These are phyloP conservation scores for Picochlorum costavermella DNA, from an alignment of 139 green algal genomes.

Conservation along the genomic window DNA sequence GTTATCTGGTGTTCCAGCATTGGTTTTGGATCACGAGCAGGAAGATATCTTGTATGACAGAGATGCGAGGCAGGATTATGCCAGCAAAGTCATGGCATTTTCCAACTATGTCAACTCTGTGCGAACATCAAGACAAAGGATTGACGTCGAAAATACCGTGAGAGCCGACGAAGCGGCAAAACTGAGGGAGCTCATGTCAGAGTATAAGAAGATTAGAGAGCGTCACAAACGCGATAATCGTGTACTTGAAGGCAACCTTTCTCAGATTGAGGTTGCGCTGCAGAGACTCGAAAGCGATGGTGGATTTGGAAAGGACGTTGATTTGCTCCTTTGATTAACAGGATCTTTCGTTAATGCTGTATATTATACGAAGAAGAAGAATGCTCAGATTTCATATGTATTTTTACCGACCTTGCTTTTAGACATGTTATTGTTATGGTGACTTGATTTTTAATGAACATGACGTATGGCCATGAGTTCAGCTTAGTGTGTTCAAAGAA, in stretches of 20 bases:
- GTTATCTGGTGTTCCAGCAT: conserved; percentile 14
- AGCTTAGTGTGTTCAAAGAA: too few species aligned
- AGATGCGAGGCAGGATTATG: conserved; percentile 17
- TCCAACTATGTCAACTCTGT: conserved; percentile 2
- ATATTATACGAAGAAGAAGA: too few species aligned
- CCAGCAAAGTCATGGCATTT: conserved; percentile 15
- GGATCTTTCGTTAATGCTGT: too few species aligned
- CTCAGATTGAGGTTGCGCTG: neutral
- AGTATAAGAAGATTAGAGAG: neutral
- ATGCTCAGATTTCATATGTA: too few species aligned
- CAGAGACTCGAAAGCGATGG: neutral
- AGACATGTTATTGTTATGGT: too few species aligned
- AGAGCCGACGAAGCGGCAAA: neutral
- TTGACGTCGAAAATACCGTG: neutral
- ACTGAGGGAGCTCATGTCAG: conserved; percentile 1
- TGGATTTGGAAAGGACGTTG: neutral
- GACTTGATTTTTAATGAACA: too few species aligned
- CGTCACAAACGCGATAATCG: neutral
- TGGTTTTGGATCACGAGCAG: conserved; percentile 26
- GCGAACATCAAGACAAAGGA: neutral
- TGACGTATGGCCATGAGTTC: too few species aligned
- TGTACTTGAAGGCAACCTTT: neutral
- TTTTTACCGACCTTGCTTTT: too few species aligned
- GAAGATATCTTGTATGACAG: conserved; percentile 1
- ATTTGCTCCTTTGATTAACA: too few species aligned